These are phyloP conservation scores for Colletotrichum sp. DNA, from an alignment of 2,329 filamentous ascomycete genomes.

Conservation along the genomic window DNA sequence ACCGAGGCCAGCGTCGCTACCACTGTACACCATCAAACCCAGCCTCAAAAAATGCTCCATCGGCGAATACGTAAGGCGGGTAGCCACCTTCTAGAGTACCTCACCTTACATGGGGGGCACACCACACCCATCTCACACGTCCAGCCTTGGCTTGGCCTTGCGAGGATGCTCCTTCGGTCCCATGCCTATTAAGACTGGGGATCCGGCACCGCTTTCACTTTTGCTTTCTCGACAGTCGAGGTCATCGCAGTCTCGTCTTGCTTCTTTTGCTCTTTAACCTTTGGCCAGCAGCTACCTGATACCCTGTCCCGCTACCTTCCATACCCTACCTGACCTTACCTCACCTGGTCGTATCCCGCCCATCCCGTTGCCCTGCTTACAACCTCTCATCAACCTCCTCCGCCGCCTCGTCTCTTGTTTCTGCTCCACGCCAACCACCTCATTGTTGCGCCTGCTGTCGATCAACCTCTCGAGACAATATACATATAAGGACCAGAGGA, in stretches of 20 bases:
- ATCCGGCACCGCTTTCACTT: constrained; percentile 1
- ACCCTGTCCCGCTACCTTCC: neutral
- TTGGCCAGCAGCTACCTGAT: neutral
- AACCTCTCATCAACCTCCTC: neutral
- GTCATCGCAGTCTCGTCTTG: neutral
- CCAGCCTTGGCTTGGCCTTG: neutral
- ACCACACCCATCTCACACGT: neutral
- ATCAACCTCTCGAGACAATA: neutral
- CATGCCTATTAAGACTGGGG: constrained; percentile 18
- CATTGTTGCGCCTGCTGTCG: neutral
- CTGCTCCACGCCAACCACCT: constrained; percentile 4
- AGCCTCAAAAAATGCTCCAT: neutral
- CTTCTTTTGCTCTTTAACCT: neutral
- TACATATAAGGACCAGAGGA: neutral
- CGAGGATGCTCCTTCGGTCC: constrained; percentile 8
- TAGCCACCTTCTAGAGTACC: neutral
- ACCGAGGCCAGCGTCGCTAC: neutral
- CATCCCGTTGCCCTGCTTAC: constrained; percentile 2
- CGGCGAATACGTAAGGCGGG: neutral
- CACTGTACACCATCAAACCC: neutral
- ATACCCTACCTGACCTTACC: neutral
- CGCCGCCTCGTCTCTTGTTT: constrained; percentile 2
- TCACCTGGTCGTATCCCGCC: neutral
- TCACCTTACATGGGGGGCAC: neutral
- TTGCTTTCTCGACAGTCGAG: neutral